Evolutionary conservation across 306 rosid genomes (phyloP), one percentile per base, ranked within the genome.

Genomic region (Alnus rubra): DNA sequence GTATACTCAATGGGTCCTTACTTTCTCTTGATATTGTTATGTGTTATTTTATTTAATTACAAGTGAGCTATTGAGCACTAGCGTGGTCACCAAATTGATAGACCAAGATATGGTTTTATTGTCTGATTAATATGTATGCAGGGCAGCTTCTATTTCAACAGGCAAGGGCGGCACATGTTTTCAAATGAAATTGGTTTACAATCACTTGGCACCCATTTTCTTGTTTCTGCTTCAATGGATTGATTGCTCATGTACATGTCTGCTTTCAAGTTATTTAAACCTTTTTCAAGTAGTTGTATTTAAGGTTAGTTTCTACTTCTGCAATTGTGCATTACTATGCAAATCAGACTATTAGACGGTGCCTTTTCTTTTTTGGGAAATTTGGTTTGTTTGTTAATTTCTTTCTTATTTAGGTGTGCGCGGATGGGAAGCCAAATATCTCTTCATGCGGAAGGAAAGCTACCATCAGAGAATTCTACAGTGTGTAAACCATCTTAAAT

Each of bases 61-160:
- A 35, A 18, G 4, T n/a, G 71, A 67, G 71, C 30, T 67, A 9
- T 39, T 8, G 49, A 39, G 48, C 28, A 39, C 13, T 67, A 42
- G 49, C 13, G 3, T 0, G 14, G 30, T 39, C 71, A 33, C 45
- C 9, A 0, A 67, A 18, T 67, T 67, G 14, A 9, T 9, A 4
- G 71, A 18, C 71, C 71, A 67, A 18, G 50, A 39, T 39, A 3
- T 67, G 12, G 4, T 18, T 42, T 9, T 3, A 37, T 67, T 10
- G 49, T 50, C 55, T 50, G 19, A 77, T 60, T 71, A 50, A 69
- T 80, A 35, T 83, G 59, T 75, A 47, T 85, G 83, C 89, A 93
- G 98, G 87, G 94, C 97, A 65, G 90, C 90, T 80, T 86, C 97
- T 31, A 77, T 93, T 79, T 86, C 92, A 58, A 83, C 80, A 81